These are phyloP conservation scores for Pseudohyphozyma bogoriensis DNA, from an alignment of 768 basidiomycete genomes.

Conservation along the genomic window DNA sequence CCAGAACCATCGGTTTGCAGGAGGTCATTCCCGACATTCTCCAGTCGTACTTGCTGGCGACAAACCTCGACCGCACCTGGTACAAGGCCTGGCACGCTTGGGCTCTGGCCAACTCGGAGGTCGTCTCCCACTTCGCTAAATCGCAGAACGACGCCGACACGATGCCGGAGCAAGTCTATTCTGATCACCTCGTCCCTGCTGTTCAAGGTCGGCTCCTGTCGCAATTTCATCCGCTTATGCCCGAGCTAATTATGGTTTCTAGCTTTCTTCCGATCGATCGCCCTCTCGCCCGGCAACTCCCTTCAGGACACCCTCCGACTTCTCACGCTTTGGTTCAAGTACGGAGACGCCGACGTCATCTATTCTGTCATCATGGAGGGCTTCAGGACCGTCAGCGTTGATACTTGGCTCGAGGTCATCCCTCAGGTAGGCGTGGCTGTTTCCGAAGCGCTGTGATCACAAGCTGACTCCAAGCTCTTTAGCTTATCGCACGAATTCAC, in stretches of 20 bases:
- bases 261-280: constrained; percentile 83
- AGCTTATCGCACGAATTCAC: constrained; percentile 98
- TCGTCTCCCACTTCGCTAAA: constrained; percentile 68
- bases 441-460: neutral
- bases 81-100: constrained; percentile 99
- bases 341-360: constrained; percentile 79
- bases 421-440: constrained; percentile 61
- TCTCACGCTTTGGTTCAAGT: constrained; percentile 96
- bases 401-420: constrained; percentile 97
- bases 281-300: constrained; percentile 76
- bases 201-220: constrained; percentile 58
- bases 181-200: constrained; percentile 78
- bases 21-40: constrained; percentile 71
- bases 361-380: constrained; percentile 78
- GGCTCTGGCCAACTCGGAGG: constrained; percentile 93
- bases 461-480: constrained; percentile 6
- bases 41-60: constrained; percentile 72
- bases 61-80: constrained; percentile 87
- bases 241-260: neutral
- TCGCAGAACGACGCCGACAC: constrained; percentile 47
- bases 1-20: constrained; percentile 43
- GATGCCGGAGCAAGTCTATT: constrained; percentile 54
- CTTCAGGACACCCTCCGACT: constrained; percentile 88
- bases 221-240: too few relatives aligned
- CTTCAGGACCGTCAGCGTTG: constrained; percentile 79